These are phyloP conservation scores for Trypanosoma avium DNA, from an alignment of 208 protist species.

Conservation along the genomic window DNA sequence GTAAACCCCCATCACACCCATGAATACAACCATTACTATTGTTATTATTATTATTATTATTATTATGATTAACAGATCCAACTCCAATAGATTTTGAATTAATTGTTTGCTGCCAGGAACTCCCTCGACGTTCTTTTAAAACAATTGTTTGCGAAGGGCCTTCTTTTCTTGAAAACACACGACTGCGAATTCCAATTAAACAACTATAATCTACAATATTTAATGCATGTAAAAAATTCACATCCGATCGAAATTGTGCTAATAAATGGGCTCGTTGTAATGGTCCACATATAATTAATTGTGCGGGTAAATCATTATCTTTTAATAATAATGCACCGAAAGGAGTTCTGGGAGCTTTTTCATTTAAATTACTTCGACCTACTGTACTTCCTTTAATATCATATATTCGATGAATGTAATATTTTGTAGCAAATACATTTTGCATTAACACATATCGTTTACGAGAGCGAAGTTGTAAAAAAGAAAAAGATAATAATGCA, in stretches of 20 bases:
- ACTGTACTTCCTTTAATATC: slow-evolving; percentile 92
- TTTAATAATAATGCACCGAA: slow-evolving; percentile 85
- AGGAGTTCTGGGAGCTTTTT: slow-evolving; percentile 56
- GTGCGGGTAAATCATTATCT: slow-evolving; percentile 85
- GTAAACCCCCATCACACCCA: slow-evolving; percentile 79
- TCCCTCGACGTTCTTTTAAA: slow-evolving; percentile 20
- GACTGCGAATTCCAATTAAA: slow-evolving; percentile 89
- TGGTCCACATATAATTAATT: slow-evolving; percentile 81
- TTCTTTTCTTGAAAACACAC: slow-evolving; percentile 64
- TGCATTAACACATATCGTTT: slow-evolving; percentile 91
- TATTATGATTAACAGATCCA: no score
- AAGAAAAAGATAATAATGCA: slow-evolving; percentile 72
- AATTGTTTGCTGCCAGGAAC: slow-evolving; percentile 7
- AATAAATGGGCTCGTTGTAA: slow-evolving; percentile 79
- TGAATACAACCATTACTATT: slow-evolving; percentile 64
- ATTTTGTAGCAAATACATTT: slow-evolving; percentile 87
- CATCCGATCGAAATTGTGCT: slow-evolving; percentile 84
- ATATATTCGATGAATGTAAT: slow-evolving; percentile 91
- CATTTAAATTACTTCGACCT: slow-evolving; percentile 47
- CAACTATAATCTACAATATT: slow-evolving; percentile 93
- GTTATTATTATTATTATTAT: no score
- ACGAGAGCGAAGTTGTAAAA: slow-evolving; percentile 40
- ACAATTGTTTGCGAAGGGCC: slow-evolving; percentile 65
- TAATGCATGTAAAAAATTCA: slow-evolving; percentile 67
- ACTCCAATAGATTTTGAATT: slow-evolving; percentile 17